Conservation (phyloP, 2,329 filamentous ascomycete genomes). For the Paramyrothecium roridum region DNA sequence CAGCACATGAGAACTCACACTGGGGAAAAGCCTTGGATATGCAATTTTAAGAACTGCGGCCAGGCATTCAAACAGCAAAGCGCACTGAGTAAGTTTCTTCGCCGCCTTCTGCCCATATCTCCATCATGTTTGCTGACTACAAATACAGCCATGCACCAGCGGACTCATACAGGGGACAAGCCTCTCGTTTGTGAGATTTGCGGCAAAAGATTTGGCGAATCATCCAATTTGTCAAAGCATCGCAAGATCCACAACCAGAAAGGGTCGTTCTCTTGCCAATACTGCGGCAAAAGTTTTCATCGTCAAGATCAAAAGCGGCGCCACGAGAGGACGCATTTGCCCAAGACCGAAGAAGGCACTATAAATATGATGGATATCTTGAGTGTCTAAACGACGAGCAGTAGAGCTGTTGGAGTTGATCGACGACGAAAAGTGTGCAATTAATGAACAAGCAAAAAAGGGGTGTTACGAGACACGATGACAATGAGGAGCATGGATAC, state of each 20-base stretch:
- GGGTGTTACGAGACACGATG: too few species aligned
- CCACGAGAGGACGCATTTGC: conserved; percentile 37
- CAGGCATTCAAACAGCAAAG: conserved; percentile 66
- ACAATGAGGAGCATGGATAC: too few species aligned
- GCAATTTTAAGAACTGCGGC: conserved; percentile 44
- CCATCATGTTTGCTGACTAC: conserved; percentile 10
- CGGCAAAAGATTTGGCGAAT: conserved; percentile 59
- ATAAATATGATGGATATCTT: not conserved
- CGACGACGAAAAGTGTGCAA: too few species aligned
- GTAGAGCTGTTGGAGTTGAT: too few species aligned
- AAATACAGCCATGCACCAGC: conserved; percentile 59
- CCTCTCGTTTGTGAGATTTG: conserved; percentile 58
- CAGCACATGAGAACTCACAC: conserved; percentile 68
- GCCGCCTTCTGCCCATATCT: not conserved
- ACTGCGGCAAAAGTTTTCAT: conserved; percentile 57
- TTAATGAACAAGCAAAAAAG: too few species aligned
- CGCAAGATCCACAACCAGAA: conserved; percentile 56
- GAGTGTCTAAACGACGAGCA: too few species aligned
- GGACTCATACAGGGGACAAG: conserved; percentile 64
- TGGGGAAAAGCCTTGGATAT: conserved; percentile 61
- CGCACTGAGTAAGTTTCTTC: conserved; percentile 52
- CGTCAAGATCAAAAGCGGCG: conserved; percentile 59
- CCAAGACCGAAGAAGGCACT: conserved; percentile 10
- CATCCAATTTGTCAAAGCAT: conserved; percentile 65
- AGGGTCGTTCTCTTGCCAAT: conserved; percentile 47